Percentiles rank a stretch among this genome's conserved stretches.
Evolutionary conservation across 176 grass and related monocot genomes (phyloP).

Genomic region (Triticum monococcum): DNA sequence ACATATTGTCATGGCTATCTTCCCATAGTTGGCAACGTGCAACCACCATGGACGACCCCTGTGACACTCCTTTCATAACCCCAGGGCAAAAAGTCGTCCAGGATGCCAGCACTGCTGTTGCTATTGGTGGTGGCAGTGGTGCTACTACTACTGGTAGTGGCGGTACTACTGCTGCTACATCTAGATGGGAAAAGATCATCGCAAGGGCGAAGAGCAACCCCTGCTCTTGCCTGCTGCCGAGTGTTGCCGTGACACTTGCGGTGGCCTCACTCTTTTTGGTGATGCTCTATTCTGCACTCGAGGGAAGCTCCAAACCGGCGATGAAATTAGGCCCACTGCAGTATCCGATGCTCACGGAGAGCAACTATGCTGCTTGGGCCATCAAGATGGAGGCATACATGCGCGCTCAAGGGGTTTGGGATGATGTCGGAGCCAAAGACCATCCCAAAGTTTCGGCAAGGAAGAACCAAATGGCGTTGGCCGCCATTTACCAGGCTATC

Average conservation of each 20-base stretch:
- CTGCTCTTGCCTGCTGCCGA: not conserved
- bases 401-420: not conserved
- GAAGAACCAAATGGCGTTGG: not conserved
- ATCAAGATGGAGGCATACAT: not conserved
- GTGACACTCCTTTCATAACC: no score
- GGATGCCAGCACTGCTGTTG: no score
- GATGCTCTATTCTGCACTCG: not conserved
- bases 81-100: no score
- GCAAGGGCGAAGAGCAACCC: not conserved
- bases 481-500: not conserved
- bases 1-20: not conserved
- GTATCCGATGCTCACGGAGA: not conserved
- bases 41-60: not conserved
- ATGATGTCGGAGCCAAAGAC: not conserved
- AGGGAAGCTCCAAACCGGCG: not conserved
- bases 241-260: not conserved
- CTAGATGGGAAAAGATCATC: not conserved
- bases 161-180: no score
- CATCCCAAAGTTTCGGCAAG: not conserved
- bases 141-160: no score
- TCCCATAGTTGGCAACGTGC: not conserved
- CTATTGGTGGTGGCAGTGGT: no score
- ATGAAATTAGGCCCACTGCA: not conserved
- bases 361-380: not conserved
- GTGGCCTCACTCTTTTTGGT: not conserved